These are phyloP conservation scores for Rhododendron griersonianum DNA, from an alignment of 148 eudicot species.

Conservation along the genomic window DNA sequence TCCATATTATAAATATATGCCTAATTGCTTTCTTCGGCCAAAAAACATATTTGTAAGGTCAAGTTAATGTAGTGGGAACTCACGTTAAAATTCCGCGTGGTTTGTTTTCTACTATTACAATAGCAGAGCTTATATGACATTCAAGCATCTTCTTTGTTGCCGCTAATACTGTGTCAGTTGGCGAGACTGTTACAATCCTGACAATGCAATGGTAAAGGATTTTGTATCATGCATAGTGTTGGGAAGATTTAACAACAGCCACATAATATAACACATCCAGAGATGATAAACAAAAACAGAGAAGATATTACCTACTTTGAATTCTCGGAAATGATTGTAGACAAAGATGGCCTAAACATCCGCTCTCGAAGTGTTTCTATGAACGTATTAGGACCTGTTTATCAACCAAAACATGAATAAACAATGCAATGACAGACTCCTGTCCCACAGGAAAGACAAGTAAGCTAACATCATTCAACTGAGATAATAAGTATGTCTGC, in stretches of 20 bases:
- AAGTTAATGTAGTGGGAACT: conserved; percentile 19
- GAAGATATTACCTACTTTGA: conserved; percentile 94
- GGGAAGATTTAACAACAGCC: background rate
- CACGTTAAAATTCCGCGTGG: conserved; percentile 90
- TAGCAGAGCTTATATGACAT: conserved; percentile 55
- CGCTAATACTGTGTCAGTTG: conserved; percentile 74
- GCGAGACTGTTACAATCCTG: conserved; percentile 83
- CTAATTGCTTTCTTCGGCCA: background rate
- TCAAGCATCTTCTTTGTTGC: conserved; percentile 91
- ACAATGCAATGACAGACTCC: background rate
- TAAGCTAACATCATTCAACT: background rate
- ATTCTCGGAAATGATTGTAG: conserved; percentile 82
- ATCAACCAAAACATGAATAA: conserved; percentile 1
- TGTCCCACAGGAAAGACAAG: conserved; percentile 1
- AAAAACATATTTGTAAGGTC: background rate
- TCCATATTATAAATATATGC: background rate
- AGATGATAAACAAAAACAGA: conserved; percentile 12
- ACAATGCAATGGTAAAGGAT: background rate
- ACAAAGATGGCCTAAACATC: conserved; percentile 81
- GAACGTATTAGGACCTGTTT: conserved; percentile 73
- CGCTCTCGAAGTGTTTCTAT: conserved; percentile 80
- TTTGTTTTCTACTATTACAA: conserved; percentile 71
- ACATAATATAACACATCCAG: background rate
- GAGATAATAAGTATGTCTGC: background rate
- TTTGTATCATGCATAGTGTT: background rate